Base-by-base conservation (phyloP, 2,329 filamentous ascomycete species). In the Rhytidhysteron rufulum region DNA sequence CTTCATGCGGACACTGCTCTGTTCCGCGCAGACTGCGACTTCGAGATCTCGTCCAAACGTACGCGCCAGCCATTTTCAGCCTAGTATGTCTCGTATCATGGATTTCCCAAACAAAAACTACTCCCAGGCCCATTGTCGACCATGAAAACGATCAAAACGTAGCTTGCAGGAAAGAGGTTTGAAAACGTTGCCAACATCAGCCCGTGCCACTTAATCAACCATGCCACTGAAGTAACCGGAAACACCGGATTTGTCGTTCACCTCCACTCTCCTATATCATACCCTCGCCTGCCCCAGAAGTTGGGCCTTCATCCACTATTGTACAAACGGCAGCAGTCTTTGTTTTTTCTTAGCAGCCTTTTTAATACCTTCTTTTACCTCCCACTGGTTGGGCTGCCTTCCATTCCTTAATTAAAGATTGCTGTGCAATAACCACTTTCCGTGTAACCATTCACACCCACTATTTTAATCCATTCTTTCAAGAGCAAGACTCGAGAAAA, bases 361-460 rank as follows among this genome's bases (percentile, higher is more conserved):
- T 53, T 65, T 62, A 62, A 62, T 54, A 62, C 67, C 67, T 64
- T 72, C 69, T 62, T 72, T 73, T 60, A 68, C 58, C 57, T 60
- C 71, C 71, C 72, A 74, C 72, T 72, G 73, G 72, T 63, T 74
- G 73, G 72, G 72, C 68, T 70, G 67, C 67, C 65, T 60, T 72
- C 65, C 71, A 68, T 73, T 74, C 70, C 60, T 73, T 73, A 68
- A 64, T 63, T 45, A 41, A 61, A n/a, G 53, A 62, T 68, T 68
- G 64, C 64, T 67, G 65, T 57, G 58, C 65, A 67, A 67, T 64
- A 50, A 31, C 35, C 2, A 51, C 48, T n/a, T 47, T 52, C 39
- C 48, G 49, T 60, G 49, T 51, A 48, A 45, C 53, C 50, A 49
- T 50, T 54, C 44, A 53, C 53, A 50, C 48, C 37, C n/a, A n/a